Conservation (phyloP, 176 grass and related monocot genomes). For the Aegilops speltoides region DNA sequence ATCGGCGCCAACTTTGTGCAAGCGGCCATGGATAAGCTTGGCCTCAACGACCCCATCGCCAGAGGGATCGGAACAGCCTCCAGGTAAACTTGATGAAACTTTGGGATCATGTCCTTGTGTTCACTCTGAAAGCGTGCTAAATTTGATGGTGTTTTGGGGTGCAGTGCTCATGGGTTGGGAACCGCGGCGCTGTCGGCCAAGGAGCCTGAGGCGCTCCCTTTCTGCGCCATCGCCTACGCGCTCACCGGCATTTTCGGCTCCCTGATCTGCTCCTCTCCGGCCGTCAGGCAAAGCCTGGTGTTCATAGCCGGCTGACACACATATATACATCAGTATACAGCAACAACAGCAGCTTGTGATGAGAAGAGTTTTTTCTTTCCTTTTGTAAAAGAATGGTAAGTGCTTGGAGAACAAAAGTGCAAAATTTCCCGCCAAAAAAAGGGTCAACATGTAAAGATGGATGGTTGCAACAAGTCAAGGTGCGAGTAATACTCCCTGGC, state of each 20-base stretch:
- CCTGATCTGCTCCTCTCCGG: constrained; percentile 71
- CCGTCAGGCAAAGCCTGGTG: constrained; percentile 73
- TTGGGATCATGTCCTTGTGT: background rate
- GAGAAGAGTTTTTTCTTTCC: background rate
- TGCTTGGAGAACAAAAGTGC: background rate
- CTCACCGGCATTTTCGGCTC: constrained; percentile 83
- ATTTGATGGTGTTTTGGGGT: background rate
- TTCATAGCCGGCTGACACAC: constrained; percentile 62
- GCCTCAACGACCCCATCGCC: constrained; percentile 83
- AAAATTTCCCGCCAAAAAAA: background rate
- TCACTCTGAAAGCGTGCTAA: background rate
- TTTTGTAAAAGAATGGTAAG: background rate
- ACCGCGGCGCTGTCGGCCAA: constrained; percentile 93
- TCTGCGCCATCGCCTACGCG: constrained; percentile 91
- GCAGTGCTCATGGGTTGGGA: constrained; percentile 88
- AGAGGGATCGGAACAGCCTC: constrained; percentile 92
- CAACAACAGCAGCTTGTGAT: background rate
- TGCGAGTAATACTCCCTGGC: background rate
- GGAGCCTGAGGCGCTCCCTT: constrained; percentile 85
- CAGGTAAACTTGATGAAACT: constrained; percentile 45
- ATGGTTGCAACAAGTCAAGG: background rate
- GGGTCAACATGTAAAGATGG: background rate
- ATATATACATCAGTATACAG: background rate
- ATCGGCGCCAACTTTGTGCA: constrained; percentile 93
- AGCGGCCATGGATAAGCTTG: constrained; percentile 81